These are phyloP conservation scores for Apophysomyces sp. DNA, from an alignment of 371 early-diverging fungal genomes.

Conservation along the genomic window DNA sequence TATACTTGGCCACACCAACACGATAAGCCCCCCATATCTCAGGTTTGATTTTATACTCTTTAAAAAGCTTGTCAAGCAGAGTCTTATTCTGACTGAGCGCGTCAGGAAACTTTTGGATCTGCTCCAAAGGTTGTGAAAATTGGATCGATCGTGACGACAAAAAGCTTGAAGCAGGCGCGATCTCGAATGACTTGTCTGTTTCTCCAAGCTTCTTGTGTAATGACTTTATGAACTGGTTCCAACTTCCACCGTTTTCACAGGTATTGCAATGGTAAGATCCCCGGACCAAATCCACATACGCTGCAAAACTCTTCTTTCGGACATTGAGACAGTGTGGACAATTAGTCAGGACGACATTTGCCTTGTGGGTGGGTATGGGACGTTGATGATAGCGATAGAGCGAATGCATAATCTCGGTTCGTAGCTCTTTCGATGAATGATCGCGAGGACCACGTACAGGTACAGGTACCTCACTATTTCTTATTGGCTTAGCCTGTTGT, in stretches of 20 bases:
- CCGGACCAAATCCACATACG: slow-evolving; percentile 27
- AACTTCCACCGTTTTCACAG: slow-evolving; percentile 8
- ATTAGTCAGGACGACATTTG: slow-evolving; percentile 25
- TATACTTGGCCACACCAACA: slow-evolving; percentile 38
- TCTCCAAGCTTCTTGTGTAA: slow-evolving; percentile 2
- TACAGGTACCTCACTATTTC: neutral
- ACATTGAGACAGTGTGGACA: slow-evolving; percentile 49
- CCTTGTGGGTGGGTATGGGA: slow-evolving; percentile 31
- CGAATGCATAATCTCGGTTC: slow-evolving; percentile 31
- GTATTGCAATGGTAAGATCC: slow-evolving; percentile 39
- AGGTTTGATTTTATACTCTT: slow-evolving; percentile 19
- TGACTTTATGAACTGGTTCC: slow-evolving; percentile 7
- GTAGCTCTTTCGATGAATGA: neutral
- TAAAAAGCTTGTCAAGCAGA: slow-evolving; percentile 12
- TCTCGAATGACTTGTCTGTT: neutral
- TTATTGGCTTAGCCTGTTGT: neutral
- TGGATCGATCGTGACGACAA: neutral
- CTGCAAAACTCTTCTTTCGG: slow-evolving; percentile 38
- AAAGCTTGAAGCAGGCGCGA: neutral
- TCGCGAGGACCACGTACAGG: neutral
- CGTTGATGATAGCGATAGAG: slow-evolving; percentile 36
- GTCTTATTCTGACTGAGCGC: slow-evolving; percentile 12
- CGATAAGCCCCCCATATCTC: slow-evolving; percentile 22
- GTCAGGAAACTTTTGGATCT: slow-evolving; percentile 22
- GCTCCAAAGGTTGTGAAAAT: slow-evolving; percentile 22